Percentiles rank a stretch among this genome's conserved stretches.
Evolutionary conservation across 2,329 filamentous ascomycete species (phyloP).

Genomic region (Pseudonectria buxi): DNA sequence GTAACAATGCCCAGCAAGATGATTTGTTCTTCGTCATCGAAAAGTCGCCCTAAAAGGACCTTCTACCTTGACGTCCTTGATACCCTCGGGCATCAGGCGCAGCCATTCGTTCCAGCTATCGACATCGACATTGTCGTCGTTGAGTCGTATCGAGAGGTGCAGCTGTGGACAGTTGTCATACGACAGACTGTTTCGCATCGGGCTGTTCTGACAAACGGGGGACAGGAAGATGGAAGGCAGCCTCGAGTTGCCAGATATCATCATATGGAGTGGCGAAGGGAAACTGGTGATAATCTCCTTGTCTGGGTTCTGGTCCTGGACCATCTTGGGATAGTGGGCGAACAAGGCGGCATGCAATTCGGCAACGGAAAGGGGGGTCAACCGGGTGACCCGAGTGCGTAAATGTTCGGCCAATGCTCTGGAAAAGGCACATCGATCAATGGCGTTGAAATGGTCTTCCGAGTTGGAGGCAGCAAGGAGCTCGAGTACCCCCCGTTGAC

Average conservation of each 20-base stretch:
- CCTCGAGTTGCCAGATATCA: slow-evolving; percentile 46
- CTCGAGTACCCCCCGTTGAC: slow-evolving; percentile 48
- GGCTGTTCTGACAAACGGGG: slow-evolving; percentile 39
- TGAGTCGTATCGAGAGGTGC: slow-evolving; percentile 43
- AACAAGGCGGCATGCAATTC: slow-evolving; percentile 50
- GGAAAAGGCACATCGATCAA: slow-evolving; percentile 48
- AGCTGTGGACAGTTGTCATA: slow-evolving; percentile 41
- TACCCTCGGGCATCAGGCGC: slow-evolving; percentile 50
- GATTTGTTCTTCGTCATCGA: slow-evolving; percentile 7
- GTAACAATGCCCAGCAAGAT: neutral
- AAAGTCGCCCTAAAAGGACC: slow-evolving; percentile 35
- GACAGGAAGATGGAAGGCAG: slow-evolving; percentile 51
- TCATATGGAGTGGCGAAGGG: slow-evolving; percentile 49
- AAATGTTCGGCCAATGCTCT: slow-evolving; percentile 43
- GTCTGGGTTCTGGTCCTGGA: slow-evolving; percentile 43
- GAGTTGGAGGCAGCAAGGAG: slow-evolving; percentile 49
- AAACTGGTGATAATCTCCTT: slow-evolving; percentile 41
- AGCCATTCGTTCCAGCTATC: slow-evolving; percentile 54
- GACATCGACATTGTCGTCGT: slow-evolving; percentile 44
- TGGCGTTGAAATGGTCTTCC: slow-evolving; percentile 41
- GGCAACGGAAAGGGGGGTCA: slow-evolving; percentile 41
- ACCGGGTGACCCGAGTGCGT: slow-evolving; percentile 38
- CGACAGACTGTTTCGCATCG: slow-evolving; percentile 31
- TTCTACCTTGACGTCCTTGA: slow-evolving; percentile 50
- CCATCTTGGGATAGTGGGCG: slow-evolving; percentile 44